These are phyloP conservation scores for Epipyxis sp. DNA, from an alignment of 108 stramenopile species.

Conservation along the genomic window DNA sequence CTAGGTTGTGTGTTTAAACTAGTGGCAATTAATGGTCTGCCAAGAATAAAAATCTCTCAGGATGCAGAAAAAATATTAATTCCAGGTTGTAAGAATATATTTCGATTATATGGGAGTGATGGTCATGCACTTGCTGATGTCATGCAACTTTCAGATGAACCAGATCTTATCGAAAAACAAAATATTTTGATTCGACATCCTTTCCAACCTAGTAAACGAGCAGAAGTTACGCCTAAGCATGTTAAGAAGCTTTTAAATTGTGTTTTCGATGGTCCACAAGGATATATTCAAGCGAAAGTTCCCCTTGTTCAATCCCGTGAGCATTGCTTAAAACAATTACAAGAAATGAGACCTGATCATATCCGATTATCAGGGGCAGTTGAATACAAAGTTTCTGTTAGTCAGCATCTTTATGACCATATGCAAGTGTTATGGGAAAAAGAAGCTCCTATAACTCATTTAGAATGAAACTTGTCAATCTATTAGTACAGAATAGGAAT, in stretches of 20 bases:
- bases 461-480: slow-evolving; percentile 22
- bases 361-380: slow-evolving; percentile 76
- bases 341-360: slow-evolving; percentile 66
- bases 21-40: slow-evolving; percentile 63
- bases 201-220: slow-evolving; percentile 72
- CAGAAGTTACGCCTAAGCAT: slow-evolving; percentile 68
- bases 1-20: slow-evolving; percentile 94
- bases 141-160: slow-evolving; percentile 60
- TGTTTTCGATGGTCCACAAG: slow-evolving; percentile 79
- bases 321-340: not conserved
- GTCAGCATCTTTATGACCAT: slow-evolving; percentile 66
- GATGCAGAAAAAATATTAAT: slow-evolving; percentile 80
- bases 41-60: slow-evolving; percentile 87
- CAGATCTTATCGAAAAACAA: slow-evolving; percentile 60
- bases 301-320: not conserved
- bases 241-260: slow-evolving; percentile 69
- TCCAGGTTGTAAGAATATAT: slow-evolving; percentile 70
- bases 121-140: slow-evolving; percentile 77
- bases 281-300: not conserved
- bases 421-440: slow-evolving; percentile 82
- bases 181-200: slow-evolving; percentile 81
- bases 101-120: slow-evolving; percentile 73
- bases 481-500: slow-evolving; percentile 23
- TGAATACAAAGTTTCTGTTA: slow-evolving; percentile 79
- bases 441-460: slow-evolving; percentile 61